Evolutionary conservation across 257 asterid species (phyloP), one percentile per base, ranked within the genome.

Genomic region (Coffea eugenioides): DNA sequence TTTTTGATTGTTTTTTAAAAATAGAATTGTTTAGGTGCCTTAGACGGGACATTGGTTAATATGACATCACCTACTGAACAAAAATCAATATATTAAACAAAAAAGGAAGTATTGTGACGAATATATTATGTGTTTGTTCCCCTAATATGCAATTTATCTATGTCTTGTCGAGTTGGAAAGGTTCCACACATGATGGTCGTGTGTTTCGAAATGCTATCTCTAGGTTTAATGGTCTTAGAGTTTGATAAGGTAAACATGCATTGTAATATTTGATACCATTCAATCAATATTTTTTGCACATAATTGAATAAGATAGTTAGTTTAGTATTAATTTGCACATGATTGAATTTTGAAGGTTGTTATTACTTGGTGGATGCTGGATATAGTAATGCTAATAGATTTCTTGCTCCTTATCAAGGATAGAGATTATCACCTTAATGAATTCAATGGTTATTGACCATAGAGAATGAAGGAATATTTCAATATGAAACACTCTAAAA

Each of bases 401-500:
- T 74, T 27, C 25, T 74, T 51, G 69, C 78, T 3, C 78, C 52
- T 12, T 74, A 52, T 74, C 18, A 34, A 74, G 69, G 78, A 27
- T 51, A 74, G 4, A 34, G 25, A 39, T 27, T 56, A 74, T 56
- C 69, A 74, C 52, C 39, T 74, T 15, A 74, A 74, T 52, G 51
- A 74, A 21, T 54, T 54, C 25, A 0, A 56, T 54, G 52, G 68
- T 56, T 2, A 9, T 23, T 49, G 46, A 15, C 69, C 68, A 13
- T 5, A 25, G 7, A 51, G 10, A 12, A 15, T 2, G 5, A 31
- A 74, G 13, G 78, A 74, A 27, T 74, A 31, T 27, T 74, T 74
- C n/a, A 73, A 73, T 23, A 73, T 73, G 41, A 73, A 73, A 49
- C 64, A 73, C 25, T 73, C 64, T 11, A 49, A 39, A 6, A 23